Conservation (phyloP, 2,329 filamentous ascomycete genomes). For the Colletotrichum magnum region DNA sequence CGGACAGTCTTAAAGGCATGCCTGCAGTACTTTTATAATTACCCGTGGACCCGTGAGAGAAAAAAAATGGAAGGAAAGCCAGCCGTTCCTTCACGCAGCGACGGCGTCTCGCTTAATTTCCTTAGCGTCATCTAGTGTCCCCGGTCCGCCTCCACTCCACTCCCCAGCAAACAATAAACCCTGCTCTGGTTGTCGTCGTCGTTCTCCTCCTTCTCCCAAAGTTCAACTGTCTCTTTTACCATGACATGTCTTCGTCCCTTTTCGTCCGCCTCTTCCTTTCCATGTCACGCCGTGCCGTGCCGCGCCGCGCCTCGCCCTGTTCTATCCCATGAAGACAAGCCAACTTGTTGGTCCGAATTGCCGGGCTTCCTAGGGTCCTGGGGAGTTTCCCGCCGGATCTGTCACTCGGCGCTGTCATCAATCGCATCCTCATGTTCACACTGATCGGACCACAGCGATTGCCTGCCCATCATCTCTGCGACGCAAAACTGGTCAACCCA, state of each 20-base stretch:
- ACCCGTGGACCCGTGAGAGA: conserved; percentile 41
- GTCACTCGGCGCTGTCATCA: not conserved
- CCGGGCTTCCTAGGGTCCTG: too few species aligned
- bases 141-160: conserved; percentile 40
- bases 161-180: conserved; percentile 41
- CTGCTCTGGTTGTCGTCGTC: conserved; percentile 21
- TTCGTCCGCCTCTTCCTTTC: conserved; percentile 24
- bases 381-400: not conserved
- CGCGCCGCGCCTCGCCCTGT: too few species aligned
- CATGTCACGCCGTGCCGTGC: conserved; percentile 6
- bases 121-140: conserved; percentile 40
- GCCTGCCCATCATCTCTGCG: not conserved
- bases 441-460: not conserved
- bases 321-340: not conserved
- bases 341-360: not conserved
- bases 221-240: not conserved
- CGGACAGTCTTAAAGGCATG: conserved; percentile 41
- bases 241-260: conserved; percentile 25
- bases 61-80: conserved; percentile 42
- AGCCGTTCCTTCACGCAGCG: conserved; percentile 42
- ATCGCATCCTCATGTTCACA: not conserved
- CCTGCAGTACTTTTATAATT: conserved; percentile 43
- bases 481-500: not conserved
- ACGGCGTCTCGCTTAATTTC: conserved; percentile 41
- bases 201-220: not conserved